A percentile compares a stretch with the other conserved stretches of the same genome.
Evolutionary conservation across 2,329 filamentous ascomycete genomes (phyloP).

Genomic region (Sphaerulina populicola): DNA sequence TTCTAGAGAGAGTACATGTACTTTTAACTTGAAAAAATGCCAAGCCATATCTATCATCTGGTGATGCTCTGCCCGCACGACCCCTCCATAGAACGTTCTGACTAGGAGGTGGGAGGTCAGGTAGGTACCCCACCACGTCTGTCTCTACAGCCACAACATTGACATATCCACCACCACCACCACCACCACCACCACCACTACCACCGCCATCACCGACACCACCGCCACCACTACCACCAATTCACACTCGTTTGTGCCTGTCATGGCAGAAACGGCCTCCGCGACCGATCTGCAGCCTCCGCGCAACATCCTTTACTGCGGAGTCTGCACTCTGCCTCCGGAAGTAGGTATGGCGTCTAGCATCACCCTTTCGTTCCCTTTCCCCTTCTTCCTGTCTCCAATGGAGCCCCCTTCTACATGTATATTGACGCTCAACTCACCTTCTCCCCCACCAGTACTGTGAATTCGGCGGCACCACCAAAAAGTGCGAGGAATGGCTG

Average conservation of each 20-base stretch:
- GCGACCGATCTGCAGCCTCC: slow-evolving; percentile 33
- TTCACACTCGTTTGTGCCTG: slow-evolving; percentile 2
- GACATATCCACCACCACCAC: too few relatives aligned
- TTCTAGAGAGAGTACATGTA: slow-evolving; percentile 4
- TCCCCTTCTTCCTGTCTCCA: background rate
- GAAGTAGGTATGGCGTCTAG: slow-evolving; percentile 49
- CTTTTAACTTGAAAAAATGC: background rate
- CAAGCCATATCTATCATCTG: background rate
- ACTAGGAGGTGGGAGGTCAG: too few relatives aligned
- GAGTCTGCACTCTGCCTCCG: slow-evolving; percentile 58
- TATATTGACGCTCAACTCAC: too few relatives aligned
- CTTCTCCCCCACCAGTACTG: slow-evolving; percentile 61
- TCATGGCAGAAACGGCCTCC: slow-evolving; percentile 29
- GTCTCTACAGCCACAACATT: too few relatives aligned
- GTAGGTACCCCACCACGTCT: slow-evolving; percentile 11
- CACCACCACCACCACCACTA: too few relatives aligned
- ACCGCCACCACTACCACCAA: background rate
- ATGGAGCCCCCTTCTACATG: too few relatives aligned
- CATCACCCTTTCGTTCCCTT: slow-evolving; percentile 1
- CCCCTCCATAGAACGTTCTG: slow-evolving; percentile 1
- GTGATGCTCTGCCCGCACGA: background rate
- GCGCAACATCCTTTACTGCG: slow-evolving; percentile 54
- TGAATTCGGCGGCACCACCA: slow-evolving; percentile 92
- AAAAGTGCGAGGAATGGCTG: slow-evolving; percentile 97
- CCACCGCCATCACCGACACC: too few relatives aligned